Conservation (phyloP, 371 early-diverging fungal species). For the Circinella minor region DNA sequence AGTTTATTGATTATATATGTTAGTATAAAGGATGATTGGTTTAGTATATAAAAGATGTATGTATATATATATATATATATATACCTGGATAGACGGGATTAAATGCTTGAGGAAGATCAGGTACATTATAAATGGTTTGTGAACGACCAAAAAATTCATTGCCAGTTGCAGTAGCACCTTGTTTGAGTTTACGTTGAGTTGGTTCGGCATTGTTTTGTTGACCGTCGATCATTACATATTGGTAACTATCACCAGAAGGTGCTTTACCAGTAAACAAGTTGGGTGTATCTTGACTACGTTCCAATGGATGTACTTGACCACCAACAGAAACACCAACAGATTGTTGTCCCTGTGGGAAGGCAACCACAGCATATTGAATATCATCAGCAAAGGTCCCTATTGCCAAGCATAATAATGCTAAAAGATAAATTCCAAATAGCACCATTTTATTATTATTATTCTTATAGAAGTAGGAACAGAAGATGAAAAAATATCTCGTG, state of each 20-base stretch:
- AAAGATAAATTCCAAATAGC: neutral
- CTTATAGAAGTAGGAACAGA: neutral
- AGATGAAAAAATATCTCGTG: neutral
- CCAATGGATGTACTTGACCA: slow-evolving; percentile 29
- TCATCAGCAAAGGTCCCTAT: slow-evolving; percentile 26
- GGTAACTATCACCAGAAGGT: slow-evolving; percentile 35
- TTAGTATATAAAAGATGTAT: too few species aligned
- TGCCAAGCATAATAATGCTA: slow-evolving; percentile 1
- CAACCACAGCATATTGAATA: slow-evolving; percentile 42
- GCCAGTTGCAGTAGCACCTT: slow-evolving; percentile 45
- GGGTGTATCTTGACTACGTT: slow-evolving; percentile 21
- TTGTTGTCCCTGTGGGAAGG: slow-evolving; percentile 36
- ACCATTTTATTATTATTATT: neutral
- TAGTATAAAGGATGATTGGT: too few species aligned
- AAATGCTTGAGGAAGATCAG: slow-evolving; percentile 56
- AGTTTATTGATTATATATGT: neutral
- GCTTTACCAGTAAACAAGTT: slow-evolving; percentile 39
- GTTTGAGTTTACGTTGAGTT: slow-evolving; percentile 31
- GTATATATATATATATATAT: neutral
- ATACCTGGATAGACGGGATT: slow-evolving; percentile 45
- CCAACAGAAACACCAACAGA: slow-evolving; percentile 35
- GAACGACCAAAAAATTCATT: slow-evolving; percentile 57
- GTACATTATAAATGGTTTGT: slow-evolving; percentile 41
- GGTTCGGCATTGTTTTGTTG: slow-evolving; percentile 27
- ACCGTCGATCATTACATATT: slow-evolving; percentile 29